Base-by-base conservation (phyloP, 306 rosid species). In the Arachis stenosperma region DNA sequence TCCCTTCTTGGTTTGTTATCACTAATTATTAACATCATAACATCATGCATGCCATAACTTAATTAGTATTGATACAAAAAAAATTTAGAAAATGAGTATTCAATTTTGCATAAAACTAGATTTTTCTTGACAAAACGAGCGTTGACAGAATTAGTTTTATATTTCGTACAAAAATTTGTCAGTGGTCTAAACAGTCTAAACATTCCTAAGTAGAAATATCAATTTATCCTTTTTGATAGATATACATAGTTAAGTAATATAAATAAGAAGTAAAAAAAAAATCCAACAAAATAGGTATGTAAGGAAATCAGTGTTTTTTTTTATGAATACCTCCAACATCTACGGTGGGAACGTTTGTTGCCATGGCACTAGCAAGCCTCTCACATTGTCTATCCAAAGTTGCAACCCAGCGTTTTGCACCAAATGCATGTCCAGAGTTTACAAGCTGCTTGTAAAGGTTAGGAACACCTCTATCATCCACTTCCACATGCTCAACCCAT, bases 391-490 rank as follows among this genome's bases (percentile, higher is more conserved):
- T 81, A 50, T 95, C 97, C 27, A 95, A 86, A 46, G 90, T 92
- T 11, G 97, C 90, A 69, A 95, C 87, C 99, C 99, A 95, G 22
- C 97, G 90, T 76, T 92, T 91, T 10, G 99, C 99, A 1, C 99
- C 99, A 63, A 95, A 95, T 44, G 88, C 99, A 55, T 91, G 81
- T 59, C 99, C 99, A 4, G 96, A 83, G 78, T 74, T 86, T 3
- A 95, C 99, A 47, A 95, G 86, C 61, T 87, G 98, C 85, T 86
- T 92, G n/a, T 90, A 95, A 6, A 95, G 89, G 83, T 72, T 87
- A 62, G 91, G 97, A 79, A 92, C 98, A 5, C 98, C 97, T 80
- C 97, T 84, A 51, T 91, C 99, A 62, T 91, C 98, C 67, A 88
- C 96, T 73, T 95, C 99, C 8, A 86, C 93, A 36, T 95, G 96